Evolutionary conservation across 2,329 filamentous ascomycete genomes (phyloP).

Genomic region (Pseudomassariella vexata): DNA sequence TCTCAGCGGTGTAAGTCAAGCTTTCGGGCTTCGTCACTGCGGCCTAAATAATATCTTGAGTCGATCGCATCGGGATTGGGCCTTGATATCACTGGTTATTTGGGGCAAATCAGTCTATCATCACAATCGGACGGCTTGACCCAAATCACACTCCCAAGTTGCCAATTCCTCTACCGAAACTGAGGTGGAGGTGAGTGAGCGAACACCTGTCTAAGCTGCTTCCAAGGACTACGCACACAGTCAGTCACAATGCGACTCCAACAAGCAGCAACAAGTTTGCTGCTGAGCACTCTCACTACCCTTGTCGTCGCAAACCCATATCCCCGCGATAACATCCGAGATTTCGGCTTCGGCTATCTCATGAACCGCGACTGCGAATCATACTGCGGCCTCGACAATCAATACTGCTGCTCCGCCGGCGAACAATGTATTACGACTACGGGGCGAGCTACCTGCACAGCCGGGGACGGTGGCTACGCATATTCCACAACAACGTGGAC

Average conservation of each 20-base stretch:
- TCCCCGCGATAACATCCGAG: slow-evolving; percentile 43
- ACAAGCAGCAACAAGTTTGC: slow-evolving; percentile 16
- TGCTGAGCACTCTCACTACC: slow-evolving; percentile 32
- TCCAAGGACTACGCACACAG: not conserved
- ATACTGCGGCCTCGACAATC: slow-evolving; percentile 49
- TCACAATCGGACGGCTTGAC: too few relatives aligned
- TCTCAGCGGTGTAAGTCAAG: too few relatives aligned
- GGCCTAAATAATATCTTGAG: too few relatives aligned
- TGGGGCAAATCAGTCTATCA: too few relatives aligned
- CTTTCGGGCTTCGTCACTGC: too few relatives aligned
- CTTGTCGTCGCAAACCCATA: slow-evolving; percentile 39
- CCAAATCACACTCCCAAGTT: too few relatives aligned
- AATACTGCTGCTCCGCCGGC: slow-evolving; percentile 47
- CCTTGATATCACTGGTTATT: too few relatives aligned
- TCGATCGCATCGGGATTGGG: too few relatives aligned
- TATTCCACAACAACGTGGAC: slow-evolving; percentile 55
- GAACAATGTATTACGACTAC: slow-evolving; percentile 46
- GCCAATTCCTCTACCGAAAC: too few relatives aligned
- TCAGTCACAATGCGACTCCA: slow-evolving; percentile 30
- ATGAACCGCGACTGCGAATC: slow-evolving; percentile 42
- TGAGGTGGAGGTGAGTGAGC: too few relatives aligned
- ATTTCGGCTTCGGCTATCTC: slow-evolving; percentile 44
- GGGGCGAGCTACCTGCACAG: slow-evolving; percentile 45
- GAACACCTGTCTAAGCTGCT: not conserved
- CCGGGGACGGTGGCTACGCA: slow-evolving; percentile 21